Conservation (phyloP, 495 filamentous ascomycete genomes). For the Podospora didyma region DNA sequence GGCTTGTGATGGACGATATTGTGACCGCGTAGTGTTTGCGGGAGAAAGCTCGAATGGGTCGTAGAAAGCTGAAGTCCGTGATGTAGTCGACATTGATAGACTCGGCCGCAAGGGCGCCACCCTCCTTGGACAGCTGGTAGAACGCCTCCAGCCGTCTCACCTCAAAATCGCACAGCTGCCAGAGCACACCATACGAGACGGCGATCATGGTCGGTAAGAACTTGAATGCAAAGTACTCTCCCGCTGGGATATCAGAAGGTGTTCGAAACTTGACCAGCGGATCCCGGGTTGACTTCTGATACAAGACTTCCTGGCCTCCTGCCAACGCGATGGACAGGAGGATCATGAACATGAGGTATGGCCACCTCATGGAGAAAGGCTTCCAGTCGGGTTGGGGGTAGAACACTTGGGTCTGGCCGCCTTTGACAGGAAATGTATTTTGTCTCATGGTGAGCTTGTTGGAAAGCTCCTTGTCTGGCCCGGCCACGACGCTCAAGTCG, state of each 20-base stretch:
- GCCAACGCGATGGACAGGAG: conserved; percentile 54
- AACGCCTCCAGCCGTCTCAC: conserved; percentile 71
- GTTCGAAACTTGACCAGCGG: conserved; percentile 47
- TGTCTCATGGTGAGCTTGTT: conserved; percentile 17
- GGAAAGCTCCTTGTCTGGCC: conserved; percentile 17
- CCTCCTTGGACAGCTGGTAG: conserved; percentile 64
- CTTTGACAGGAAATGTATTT: conserved; percentile 24
- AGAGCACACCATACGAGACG: conserved; percentile 68
- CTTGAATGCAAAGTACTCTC: conserved; percentile 64
- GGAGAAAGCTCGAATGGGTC: conserved; percentile 56
- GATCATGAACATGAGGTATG: conserved; percentile 54
- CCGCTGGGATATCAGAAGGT: conserved; percentile 46
- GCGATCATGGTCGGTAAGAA: conserved; percentile 66
- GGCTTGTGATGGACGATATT: conserved; percentile 54
- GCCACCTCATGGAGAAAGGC: conserved; percentile 65
- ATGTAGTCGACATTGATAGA: conserved; percentile 72
- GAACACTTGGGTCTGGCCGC: conserved; percentile 39
- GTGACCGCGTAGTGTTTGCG: conserved; percentile 63
- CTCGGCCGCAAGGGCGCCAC: conserved; percentile 60
- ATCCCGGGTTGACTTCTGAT: conserved; percentile 47
- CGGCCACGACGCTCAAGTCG: conserved; percentile 42
- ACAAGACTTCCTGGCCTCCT: conserved; percentile 56
- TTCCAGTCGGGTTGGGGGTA: conserved; percentile 67
- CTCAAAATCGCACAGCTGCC: conserved; percentile 72
- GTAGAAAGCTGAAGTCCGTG: conserved; percentile 57